Base-by-base conservation (phyloP, 2,329 filamentous ascomycete species). In the Bertia moriformis region DNA sequence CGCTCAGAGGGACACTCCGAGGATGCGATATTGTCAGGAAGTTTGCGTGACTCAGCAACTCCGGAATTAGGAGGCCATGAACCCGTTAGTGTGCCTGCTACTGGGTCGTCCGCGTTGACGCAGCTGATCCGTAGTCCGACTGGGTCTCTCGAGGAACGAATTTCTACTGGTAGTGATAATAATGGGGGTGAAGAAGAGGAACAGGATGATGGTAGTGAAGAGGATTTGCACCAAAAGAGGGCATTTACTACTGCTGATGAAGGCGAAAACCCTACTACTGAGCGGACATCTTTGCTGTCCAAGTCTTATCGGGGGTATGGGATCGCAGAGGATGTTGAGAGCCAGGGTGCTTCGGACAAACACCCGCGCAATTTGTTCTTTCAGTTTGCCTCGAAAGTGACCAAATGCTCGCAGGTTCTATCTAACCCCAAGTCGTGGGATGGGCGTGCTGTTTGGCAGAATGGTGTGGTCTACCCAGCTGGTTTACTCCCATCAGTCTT, bases 361-460 rank as follows among this genome's bases (percentile, higher is more conserved):
- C 32, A 15, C 10, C 32, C 32, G 12, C 32, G 7, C 10, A 7
- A 13, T 35, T 18, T 35, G 7, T 27, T 27, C 7, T 27, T n/a
- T 27, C 22, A 27, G n/a, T 7, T 7, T n/a, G 7, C n/a, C 22
- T 7, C 10, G 15, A 18, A 15, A 15, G 15, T 35, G 12, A 17
- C 12, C 7, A 10, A 18, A 13, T 35, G 15, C 15, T 35, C 15
- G 10, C 32, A 15, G 7, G 7, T 17, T 7, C 10, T 35, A 10
- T 13, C 32, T 7, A 35, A 15, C 15, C 32, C 32, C 7, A 35
- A 35, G 15, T 35, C 32, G 66, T 98, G 15, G 91, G 98, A 63
- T 91, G 88, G 4, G 62, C 98, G 30, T 96, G 89, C 2, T 98
- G 98, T 52, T 91, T 83, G 71, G 60, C 55, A 63, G 51, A 29